Evolutionary conservation across 2,329 filamentous ascomycete species (phyloP).

Genomic region (Apiospora malaysiana): DNA sequence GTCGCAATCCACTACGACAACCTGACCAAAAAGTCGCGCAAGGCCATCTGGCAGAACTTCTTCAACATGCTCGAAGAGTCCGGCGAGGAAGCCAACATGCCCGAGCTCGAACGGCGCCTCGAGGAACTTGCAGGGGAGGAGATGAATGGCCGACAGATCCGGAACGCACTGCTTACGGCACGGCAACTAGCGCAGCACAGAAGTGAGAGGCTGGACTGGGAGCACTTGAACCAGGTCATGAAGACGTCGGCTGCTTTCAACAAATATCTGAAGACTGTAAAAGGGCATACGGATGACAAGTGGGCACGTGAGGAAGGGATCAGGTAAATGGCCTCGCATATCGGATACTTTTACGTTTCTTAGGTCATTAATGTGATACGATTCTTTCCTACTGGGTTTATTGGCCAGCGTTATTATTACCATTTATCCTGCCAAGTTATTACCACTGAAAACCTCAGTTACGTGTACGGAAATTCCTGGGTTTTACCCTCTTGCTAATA

Average conservation of each 20-base stretch:
- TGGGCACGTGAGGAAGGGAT: constrained; percentile 25
- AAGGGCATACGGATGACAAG: constrained; percentile 29
- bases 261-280: constrained; percentile 29
- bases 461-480: not conserved
- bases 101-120: constrained; percentile 25
- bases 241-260: constrained; percentile 30
- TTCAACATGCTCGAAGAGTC: constrained; percentile 27
- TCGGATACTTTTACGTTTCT: not conserved
- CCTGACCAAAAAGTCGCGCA: constrained; percentile 24
- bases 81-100: constrained; percentile 31
- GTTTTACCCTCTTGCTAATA: no score
- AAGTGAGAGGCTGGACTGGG: constrained; percentile 28
- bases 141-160: constrained; percentile 48
- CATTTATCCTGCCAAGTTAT: not conserved
- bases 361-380: not conserved
- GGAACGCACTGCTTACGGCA: constrained; percentile 41
- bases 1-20: constrained; percentile 26
- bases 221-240: constrained; percentile 31
- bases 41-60: constrained; percentile 27
- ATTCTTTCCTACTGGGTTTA: not conserved
- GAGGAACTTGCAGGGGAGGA: constrained; percentile 40
- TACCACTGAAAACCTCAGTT: not conserved
- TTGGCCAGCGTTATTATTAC: not conserved
- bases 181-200: constrained; percentile 27
- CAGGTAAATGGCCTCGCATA: not conserved